Evolutionary conservation across 306 rosid species (phyloP).

Genomic region (Pterocarpus santalinus): DNA sequence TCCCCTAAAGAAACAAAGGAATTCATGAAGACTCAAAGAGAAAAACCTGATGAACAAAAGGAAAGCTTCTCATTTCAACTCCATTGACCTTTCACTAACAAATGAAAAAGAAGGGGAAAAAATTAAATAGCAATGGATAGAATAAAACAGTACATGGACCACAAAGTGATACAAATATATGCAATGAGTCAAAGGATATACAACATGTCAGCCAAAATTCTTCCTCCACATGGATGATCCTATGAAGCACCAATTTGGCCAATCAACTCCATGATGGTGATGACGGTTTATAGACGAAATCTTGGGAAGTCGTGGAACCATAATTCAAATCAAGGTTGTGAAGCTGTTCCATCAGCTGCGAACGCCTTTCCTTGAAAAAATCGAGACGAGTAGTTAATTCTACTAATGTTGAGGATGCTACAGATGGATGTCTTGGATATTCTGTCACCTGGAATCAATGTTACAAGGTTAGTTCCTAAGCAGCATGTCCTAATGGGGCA

Average conservation of each 20-base stretch:
- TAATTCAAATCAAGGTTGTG: constrained; percentile 96
- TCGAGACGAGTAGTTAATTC: constrained; percentile 96
- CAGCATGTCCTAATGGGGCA: neutral
- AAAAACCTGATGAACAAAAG: constrained; percentile 43
- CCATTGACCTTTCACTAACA: constrained; percentile 60
- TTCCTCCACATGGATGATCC: constrained; percentile 55
- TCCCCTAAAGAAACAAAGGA: constrained; percentile 48
- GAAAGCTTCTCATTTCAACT: constrained; percentile 54
- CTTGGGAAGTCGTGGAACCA: constrained; percentile 80
- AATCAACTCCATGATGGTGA: constrained; percentile 89
- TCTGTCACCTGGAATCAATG: constrained; percentile 68
- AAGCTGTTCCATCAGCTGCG: constrained; percentile 97
- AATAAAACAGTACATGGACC: constrained; percentile 51
- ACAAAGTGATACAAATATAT: constrained; percentile 58
- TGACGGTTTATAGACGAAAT: constrained; percentile 77
- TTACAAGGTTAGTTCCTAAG: constrained; percentile 37
- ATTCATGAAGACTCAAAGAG: neutral
- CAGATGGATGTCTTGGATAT: constrained; percentile 76
- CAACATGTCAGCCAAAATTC: constrained; percentile 60
- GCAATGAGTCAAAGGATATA: constrained; percentile 72
- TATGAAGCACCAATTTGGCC: constrained; percentile 54
- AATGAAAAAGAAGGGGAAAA: constrained; percentile 3
- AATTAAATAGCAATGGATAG: constrained; percentile 44
- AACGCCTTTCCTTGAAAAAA: constrained; percentile 99
- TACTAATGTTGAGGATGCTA: constrained; percentile 89